Base-by-base conservation (phyloP, 805 yeast species). In the Blastobotrys attinorum region DNA sequence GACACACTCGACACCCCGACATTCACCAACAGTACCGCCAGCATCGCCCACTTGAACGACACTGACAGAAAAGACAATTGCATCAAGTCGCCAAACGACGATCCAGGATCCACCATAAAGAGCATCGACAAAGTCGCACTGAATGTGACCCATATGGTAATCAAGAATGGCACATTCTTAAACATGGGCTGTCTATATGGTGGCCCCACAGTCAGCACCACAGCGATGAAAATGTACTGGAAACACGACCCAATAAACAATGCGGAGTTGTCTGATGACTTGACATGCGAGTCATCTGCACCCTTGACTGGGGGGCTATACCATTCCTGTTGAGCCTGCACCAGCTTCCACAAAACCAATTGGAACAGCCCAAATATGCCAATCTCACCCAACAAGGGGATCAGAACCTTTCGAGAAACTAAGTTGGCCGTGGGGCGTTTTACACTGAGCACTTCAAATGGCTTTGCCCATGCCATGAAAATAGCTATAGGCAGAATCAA, bases 391-490 rank as follows among this genome's bases (percentile, higher is more conserved):
- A 87, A 52, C 51, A 92, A 65, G 2, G 96, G 96, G 2, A 85
- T 71, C 52, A 94, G 69, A 32, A 92, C 81, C 60, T 89, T 89
- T 37, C 90, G 83, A 0, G 96, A 83, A 1, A 92, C 92, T 47
- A 92, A 69, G 61, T 92, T 90, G 0, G 98, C 97, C 0, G 95
- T 85, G 4, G 99, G 98, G 40, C 95, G 73, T 57, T 88, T 89
- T 31, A 67, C 62, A 10, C 76, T 76, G 23, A 92, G 66, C 18
- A 48, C 55, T 16, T 61, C 54, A 56, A 70, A 81, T 0, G 99
- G 95, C 54, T 79, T 77, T 1, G 97, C 81, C 97, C 98, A 92
- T 3, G 97, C 89, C 98, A 92, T 68, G 65, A 89, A 88, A 4
- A 92, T 79, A 0, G 98, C 98, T 57, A 92, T 76, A 8, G 99